Conservation (phyloP, 371 early-diverging fungal species). For the Rhizopus delemar region DNA sequence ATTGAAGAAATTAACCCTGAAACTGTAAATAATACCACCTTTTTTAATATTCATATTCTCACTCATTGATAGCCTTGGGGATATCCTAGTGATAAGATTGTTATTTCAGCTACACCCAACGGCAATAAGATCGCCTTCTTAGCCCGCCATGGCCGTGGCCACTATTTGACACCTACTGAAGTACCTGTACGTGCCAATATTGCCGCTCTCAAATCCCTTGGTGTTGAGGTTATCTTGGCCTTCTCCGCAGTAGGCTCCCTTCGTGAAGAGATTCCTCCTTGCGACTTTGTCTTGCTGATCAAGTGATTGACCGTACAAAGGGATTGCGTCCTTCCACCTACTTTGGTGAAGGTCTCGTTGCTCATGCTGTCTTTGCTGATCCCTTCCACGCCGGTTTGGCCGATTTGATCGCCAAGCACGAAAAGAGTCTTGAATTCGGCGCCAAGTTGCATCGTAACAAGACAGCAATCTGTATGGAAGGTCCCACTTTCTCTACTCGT, state of each 20-base stretch:
- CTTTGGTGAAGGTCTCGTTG: constrained; percentile 91
- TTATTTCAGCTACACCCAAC: constrained; percentile 66
- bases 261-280: constrained; percentile 89
- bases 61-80: constrained; percentile 82
- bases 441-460: constrained; percentile 73
- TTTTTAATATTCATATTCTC: not conserved
- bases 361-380: constrained; percentile 91
- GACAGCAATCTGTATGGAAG: constrained; percentile 96
- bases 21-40: constrained; percentile 58
- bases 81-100: constrained; percentile 75
- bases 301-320: constrained; percentile 96
- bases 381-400: constrained; percentile 87
- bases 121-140: constrained; percentile 93
- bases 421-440: constrained; percentile 44
- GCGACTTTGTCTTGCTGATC: constrained; percentile 92
- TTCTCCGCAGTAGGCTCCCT: constrained; percentile 94
- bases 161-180: constrained; percentile 84
- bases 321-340: constrained; percentile 83
- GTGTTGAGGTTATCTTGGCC: constrained; percentile 90
- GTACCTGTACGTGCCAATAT: constrained; percentile 96
- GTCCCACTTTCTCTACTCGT: constrained; percentile 95
- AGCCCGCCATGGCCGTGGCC: constrained; percentile 94
- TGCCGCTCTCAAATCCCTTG: constrained; percentile 92
- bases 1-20: constrained; percentile 83
- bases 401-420: constrained; percentile 66